Conservation (phyloP, 129 eudicot genomes). For the Apium graveolens region DNA sequence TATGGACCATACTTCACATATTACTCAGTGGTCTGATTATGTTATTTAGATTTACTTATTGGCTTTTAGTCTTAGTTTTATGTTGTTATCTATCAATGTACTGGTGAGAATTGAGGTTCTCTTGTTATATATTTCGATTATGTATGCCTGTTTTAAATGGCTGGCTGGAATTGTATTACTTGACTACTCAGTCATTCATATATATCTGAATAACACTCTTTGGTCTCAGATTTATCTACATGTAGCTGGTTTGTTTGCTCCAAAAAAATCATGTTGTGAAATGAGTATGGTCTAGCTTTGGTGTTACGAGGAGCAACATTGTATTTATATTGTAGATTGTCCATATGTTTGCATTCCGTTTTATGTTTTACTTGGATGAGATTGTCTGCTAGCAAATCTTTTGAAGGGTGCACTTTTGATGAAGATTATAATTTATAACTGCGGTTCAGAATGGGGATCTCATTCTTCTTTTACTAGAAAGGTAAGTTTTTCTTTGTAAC, state of each 20-base stretch:
- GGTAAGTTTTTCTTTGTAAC: background rate
- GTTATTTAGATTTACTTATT: slow-evolving; percentile 44
- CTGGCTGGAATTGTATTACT: background rate
- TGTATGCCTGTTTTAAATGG: background rate
- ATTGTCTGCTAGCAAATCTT: background rate
- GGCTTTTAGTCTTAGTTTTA: background rate
- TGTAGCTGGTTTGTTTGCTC: background rate
- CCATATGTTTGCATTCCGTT: background rate
- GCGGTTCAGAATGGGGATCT: background rate
- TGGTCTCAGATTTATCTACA: background rate
- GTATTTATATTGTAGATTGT: background rate
- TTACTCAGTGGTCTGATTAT: slow-evolving; percentile 72
- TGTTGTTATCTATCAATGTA: background rate
- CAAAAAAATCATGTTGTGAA: background rate
- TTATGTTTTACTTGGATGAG: background rate
- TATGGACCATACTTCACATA: slow-evolving; percentile 91
- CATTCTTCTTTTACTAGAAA: background rate
- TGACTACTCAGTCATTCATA: background rate
- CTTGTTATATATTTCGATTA: slow-evolving; percentile 2
- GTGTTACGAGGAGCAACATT: background rate
- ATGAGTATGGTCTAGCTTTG: background rate
- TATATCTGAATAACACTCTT: background rate
- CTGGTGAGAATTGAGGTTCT: slow-evolving; percentile 16
- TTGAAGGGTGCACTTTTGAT: background rate
- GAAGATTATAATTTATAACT: background rate